Evolutionary conservation across 1,139 yeast species (phyloP).

Genomic region (Magnusiomyces fungicola): DNA sequence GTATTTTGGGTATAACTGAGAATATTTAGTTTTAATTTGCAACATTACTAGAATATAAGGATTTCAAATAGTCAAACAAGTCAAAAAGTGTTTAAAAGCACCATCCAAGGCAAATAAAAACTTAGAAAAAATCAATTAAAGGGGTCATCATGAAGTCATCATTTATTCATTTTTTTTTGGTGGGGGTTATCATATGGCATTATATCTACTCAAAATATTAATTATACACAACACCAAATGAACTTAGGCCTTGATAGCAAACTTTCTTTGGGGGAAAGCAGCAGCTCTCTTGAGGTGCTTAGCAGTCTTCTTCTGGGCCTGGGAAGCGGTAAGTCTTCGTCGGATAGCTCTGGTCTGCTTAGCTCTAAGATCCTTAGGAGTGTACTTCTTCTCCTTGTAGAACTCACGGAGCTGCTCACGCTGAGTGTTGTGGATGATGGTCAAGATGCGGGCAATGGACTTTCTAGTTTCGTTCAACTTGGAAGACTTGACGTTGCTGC

Average conservation of each 20-base stretch:
- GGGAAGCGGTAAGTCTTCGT: constrained; percentile 88
- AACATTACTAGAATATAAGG: too few species aligned
- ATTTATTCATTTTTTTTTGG: neutral
- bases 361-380: constrained; percentile 98
- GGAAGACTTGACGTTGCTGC: constrained; percentile 41
- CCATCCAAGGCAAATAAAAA: neutral
- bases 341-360: constrained; percentile 99
- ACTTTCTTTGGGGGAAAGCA: constrained; percentile 98
- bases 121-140: neutral
- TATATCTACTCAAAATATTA: constrained; percentile 1
- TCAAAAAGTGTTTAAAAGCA: too few species aligned
- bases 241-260: constrained; percentile 92
- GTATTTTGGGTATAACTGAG: too few species aligned
- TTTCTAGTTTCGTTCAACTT: constrained; percentile 91
- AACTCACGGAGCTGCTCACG: constrained; percentile 92
- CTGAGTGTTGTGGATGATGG: constrained; percentile 94
- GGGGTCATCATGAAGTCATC: neutral
- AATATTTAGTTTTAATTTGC: too few species aligned
- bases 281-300: constrained; percentile 87
- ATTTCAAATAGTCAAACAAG: too few species aligned
- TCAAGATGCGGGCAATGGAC: constrained; percentile 97
- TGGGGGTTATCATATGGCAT: neutral
- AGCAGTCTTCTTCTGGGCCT: constrained; percentile 72
- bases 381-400: constrained; percentile 90
- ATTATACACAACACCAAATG: neutral